Base-by-base conservation (phyloP, 176 grass and related monocot genomes). In the Saccharum officinarum region DNA sequence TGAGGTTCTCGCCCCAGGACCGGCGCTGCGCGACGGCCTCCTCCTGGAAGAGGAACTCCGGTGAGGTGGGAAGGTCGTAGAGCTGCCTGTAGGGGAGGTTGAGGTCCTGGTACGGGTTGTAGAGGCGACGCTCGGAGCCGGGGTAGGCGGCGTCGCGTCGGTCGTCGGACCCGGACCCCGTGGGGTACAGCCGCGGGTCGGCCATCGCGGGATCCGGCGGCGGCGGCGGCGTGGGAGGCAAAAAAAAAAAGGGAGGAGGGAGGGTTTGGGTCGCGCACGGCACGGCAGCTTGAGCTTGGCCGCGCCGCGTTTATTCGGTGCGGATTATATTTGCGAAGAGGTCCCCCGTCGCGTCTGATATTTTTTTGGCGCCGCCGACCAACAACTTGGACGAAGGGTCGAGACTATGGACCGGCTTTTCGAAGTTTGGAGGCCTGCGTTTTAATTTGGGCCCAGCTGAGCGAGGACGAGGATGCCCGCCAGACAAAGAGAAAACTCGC, bases 1-100 rank as follows among this genome's bases (percentile, higher is more conserved):
- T 98, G 87, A 98, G 91, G 74, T 98, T 98, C 89, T 98, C 96
- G 12, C 96, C 96, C 96, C 96, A 98, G 45, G 96, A 95, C 80
- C 93, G 96, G 67, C 93, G 89, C 83, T 95, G 91, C 28, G 90
- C 78, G 47, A 92, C 8, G 49, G 96, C 85, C 76, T 98, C 97
- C 91, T 98, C 93, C 75, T 95, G 81, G 86, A 98, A 98, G 78
- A 98, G 97, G 87, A 94, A 98, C 84, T 98, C 97, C 17, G 96
- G 96, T 45, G 96, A 95, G 49, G 97, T 95, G 73, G 97, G 97
- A 23, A 95, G 84, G 80, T 95, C 97, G 86, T 95, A 98, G 66
- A 98, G 82, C n/a, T 81, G 78, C 68, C 76, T 84, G 83, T 93
- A 95, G 17, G 95, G 95, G 68, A 98, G 80, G 65, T 92, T 89